phyloP scores from a whole-genome alignment of 148 eudicot genomes.

The Rhododendron ferrugineum region DNA sequence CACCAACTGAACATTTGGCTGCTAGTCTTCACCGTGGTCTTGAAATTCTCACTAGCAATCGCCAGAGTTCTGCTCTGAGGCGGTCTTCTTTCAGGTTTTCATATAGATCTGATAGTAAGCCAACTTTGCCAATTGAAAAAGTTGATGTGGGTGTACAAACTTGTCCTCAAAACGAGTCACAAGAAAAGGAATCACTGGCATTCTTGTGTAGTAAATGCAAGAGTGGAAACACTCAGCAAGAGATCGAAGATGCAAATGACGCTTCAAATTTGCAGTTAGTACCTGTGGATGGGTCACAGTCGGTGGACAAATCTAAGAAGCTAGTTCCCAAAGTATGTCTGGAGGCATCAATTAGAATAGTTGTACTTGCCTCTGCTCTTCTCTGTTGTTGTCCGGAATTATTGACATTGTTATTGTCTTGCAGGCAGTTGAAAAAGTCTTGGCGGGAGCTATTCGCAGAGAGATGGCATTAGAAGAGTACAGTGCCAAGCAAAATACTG shows the following conservation, averaged over 20 bases:
- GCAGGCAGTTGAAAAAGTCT: constrained; percentile 94
- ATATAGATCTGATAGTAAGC: constrained; percentile 55
- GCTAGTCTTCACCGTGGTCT: constrained; percentile 86
- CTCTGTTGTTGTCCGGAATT: not conserved
- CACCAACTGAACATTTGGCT: constrained; percentile 58
- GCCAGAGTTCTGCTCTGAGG: constrained; percentile 59
- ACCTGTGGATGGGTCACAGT: constrained; percentile 46
- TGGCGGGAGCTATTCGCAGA: constrained; percentile 93
- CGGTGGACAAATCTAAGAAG: constrained; percentile 46
- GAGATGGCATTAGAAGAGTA: constrained; percentile 96
- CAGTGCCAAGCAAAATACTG: constrained; percentile 71
- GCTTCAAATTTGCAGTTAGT: constrained; percentile 64
- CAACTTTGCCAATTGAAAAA: constrained; percentile 44
- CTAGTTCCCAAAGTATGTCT: constrained; percentile 79
- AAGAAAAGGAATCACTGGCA: constrained; percentile 24
- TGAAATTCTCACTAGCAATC: constrained; percentile 58
- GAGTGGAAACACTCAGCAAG: constrained; percentile 28
- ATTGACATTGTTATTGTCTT: constrained; percentile 13
- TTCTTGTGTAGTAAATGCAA: constrained; percentile 65
- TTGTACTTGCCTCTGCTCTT: not conserved
- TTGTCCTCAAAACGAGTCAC: constrained; percentile 28
- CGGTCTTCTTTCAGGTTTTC: constrained; percentile 71
- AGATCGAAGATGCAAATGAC: constrained; percentile 36
- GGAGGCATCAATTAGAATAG: not conserved
- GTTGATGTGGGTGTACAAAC: constrained; percentile 91